Percentiles rank a stretch among this genome's conserved stretches.
Conservation (phyloP, 257 asterid species). For the Ophiorrhiza pumila region DNA sequence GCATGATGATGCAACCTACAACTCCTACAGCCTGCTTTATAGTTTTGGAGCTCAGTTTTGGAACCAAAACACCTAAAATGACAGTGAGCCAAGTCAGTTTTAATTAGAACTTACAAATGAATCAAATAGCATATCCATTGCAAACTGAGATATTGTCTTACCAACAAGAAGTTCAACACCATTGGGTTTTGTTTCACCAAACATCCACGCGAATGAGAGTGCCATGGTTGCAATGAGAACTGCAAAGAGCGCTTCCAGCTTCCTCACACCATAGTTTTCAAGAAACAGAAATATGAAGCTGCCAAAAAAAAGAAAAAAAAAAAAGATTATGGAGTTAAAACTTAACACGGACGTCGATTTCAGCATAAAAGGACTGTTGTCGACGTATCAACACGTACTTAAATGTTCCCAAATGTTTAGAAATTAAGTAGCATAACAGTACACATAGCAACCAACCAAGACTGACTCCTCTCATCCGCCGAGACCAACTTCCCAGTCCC, state of each 20-base stretch:
- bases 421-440: not conserved
- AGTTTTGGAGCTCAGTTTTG: constrained; percentile 32
- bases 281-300: constrained; percentile 40
- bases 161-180: constrained; percentile 36
- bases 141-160: constrained; percentile 9
- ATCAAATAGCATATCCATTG: not conserved
- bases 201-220: constrained; percentile 43
- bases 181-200: constrained; percentile 40
- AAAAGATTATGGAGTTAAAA: not conserved
- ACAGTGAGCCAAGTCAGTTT: not conserved
- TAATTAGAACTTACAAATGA: not conserved
- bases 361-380: not conserved
- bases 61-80: constrained; percentile 31
- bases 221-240: constrained; percentile 38
- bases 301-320: not conserved
- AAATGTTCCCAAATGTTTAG: not conserved
- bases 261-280: constrained; percentile 43
- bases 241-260: constrained; percentile 37
- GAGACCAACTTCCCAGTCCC: not conserved
- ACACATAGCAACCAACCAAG: constrained; percentile 1
- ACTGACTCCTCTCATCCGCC: not conserved
- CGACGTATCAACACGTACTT: not conserved
- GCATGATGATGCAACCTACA: constrained; percentile 37
- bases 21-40: constrained; percentile 36
- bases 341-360: not conserved